Conservation (phyloP, 495 filamentous ascomycete genomes). For the Podospora anserina region DNA sequence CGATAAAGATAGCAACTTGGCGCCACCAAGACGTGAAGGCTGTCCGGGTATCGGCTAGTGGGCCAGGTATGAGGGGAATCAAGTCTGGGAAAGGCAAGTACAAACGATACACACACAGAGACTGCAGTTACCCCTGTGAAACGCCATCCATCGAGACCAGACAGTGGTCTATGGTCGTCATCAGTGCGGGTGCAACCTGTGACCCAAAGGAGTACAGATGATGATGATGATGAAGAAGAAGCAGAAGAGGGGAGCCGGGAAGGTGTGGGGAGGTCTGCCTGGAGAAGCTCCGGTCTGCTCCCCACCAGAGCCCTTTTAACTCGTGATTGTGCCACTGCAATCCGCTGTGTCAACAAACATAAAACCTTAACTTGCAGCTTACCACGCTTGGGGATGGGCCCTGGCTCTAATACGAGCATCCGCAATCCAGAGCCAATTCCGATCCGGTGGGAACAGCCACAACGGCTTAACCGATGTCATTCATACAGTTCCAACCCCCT, state of each 20-base stretch:
- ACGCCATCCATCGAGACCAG: background rate
- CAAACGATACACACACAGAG: background rate
- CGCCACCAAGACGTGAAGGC: background rate
- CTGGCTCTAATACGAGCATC: background rate
- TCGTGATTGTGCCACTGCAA: background rate
- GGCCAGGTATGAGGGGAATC: too few relatives aligned
- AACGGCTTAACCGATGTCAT: background rate
- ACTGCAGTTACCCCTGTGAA: background rate
- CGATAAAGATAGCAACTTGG: background rate
- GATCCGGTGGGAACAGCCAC: background rate
- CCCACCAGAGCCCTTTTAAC: background rate
- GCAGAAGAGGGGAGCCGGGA: background rate
- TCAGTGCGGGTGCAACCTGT: background rate
- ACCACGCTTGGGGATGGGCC: background rate
- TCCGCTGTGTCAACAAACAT: background rate
- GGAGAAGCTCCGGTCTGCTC: background rate
- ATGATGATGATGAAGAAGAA: background rate
- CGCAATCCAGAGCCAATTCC: background rate
- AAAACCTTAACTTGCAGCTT: background rate
- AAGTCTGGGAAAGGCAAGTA: background rate
- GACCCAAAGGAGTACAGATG: background rate
- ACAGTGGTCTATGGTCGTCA: background rate
- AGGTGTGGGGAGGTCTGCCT: background rate
- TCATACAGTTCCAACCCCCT: background rate
- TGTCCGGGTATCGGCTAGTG: background rate